Percentiles rank a stretch among this genome's conserved stretches.
Evolutionary conservation across 116 monocot genomes (phyloP).

Genomic region (Dioscorea cayenensis): DNA sequence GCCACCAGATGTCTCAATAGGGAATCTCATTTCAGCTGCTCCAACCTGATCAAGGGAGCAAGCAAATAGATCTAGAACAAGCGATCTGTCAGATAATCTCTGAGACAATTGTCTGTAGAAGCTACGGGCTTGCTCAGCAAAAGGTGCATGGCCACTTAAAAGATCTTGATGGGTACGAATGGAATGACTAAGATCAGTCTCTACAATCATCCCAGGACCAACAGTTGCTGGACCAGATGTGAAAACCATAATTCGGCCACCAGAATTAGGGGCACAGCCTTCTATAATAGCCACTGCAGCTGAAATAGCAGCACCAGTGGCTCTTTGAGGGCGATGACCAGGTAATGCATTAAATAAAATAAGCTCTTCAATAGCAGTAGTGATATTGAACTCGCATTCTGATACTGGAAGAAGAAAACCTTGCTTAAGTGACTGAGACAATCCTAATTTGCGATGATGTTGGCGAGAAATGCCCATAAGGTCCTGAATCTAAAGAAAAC

Average conservation of each 20-base stretch:
- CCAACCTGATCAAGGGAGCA: conserved; percentile 99
- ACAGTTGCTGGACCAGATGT: conserved; percentile 78
- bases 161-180: conserved; percentile 83
- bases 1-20: conserved; percentile 85
- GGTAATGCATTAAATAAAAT: conserved; percentile 17
- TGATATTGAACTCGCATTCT: conserved; percentile 88
- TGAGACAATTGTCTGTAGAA: conserved; percentile 69
- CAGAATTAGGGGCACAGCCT: conserved; percentile 36
- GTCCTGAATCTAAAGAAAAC: conserved; percentile 50
- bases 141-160: conserved; percentile 41
- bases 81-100: conserved; percentile 46
- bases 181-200: conserved; percentile 58
- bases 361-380: conserved; percentile 75
- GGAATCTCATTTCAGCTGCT: conserved; percentile 60
- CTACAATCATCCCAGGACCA: conserved; percentile 82
- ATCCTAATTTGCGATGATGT: conserved; percentile 22
- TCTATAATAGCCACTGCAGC: conserved; percentile 77
- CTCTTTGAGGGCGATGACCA: conserved; percentile 55
- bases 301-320: conserved; percentile 85
- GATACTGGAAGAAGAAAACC: conserved; percentile 72
- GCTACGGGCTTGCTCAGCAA: conserved; percentile 36
- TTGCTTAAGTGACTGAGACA: conserved; percentile 23
- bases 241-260: conserved; percentile 84
- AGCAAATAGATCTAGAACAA: conserved; percentile 92
- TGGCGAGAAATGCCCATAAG: conserved; percentile 47